Evolutionary conservation across 2,329 filamentous ascomycete species (phyloP), one percentile per base, ranked within the genome.

Genomic region (Microcyclospora pomicola): DNA sequence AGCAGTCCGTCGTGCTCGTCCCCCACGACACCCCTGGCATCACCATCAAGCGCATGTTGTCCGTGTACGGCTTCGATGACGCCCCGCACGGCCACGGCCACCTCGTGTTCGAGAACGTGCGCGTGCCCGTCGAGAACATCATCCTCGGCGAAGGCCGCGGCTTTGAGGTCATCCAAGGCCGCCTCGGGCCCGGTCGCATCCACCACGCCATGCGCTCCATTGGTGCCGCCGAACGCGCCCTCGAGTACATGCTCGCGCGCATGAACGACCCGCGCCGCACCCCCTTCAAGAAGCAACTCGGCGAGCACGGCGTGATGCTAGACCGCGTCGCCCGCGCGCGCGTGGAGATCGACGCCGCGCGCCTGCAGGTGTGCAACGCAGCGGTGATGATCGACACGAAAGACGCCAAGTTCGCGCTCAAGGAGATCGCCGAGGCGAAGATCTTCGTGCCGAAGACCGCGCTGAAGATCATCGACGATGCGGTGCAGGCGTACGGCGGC

Each of bases 31-130:
- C 82, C 1, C 80, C 82, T 14, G 91, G 91, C 40, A 80, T 96
- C 54, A 93, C 77, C n/a, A 80, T 96, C 51, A 75, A 94, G 63
- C 80, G 91, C 50, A 94, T 95, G 84, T 69, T 98, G 39, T 80
- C 72, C 36, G 88, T 96, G 47, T 94, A 92, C 62, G 91, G 91
- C 41, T 96, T 86, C 64, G 91, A 96, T 59, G 91, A 98, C 53
- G 91, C 91, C n/a, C 91, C 91, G 2, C 91, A 98, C 61, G 91
- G 91, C 39, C 91, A 98, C 65, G 91, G 86, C 33, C 88, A 98
- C 62, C 77, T 98, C 56, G 74, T 69, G 28, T 96, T 98, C 65
- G 71, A 78, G 42, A 81, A 96, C 58, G 91, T 96, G 45, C 82
- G 88, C 42, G 83, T 98, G 0, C 88, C 88, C 6, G 76, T 70